Base-by-base conservation (phyloP, 2,329 filamentous ascomycete species). In the Pseudocercospora fijiensis region DNA sequence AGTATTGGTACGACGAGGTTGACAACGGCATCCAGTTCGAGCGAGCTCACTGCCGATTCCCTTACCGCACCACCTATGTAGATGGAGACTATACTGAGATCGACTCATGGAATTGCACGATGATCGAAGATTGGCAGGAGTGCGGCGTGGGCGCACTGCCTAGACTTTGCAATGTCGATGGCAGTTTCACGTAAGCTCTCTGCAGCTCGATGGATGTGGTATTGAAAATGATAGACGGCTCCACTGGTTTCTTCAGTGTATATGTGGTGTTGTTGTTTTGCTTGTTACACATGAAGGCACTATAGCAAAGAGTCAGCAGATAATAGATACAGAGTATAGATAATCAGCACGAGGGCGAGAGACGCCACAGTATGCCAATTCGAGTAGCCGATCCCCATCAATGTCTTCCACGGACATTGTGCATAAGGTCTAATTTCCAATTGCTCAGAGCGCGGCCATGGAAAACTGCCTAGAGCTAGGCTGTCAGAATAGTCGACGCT, bases 11-110 rank as follows among this genome's bases (percentile, higher is more conserved):
- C 66, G 78, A 82, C 69, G 73, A 71, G 2, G 75, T 75, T 1
- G 70, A 72, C 6, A 65, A 76, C 9, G 81, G 77, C 0, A 74
- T 85, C 0, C 66, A 78, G 52, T 79, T 79, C 55, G 79, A 79
- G 67, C 76, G 83, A 37, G 78, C 78, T 4, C 70, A 85, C 58
- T 85, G 84, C 68, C 66, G 71, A 20, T 75, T 72, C 67, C 73
- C 73, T 22, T 74, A 73, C 68, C 63, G 73, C 30, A 74, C 71
- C 13, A 73, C 72, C 3, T 80, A 76, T 71, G 70, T 74, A 20
- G 75, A 75, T 6, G 77, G 77, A 1, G 74, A 79, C 64, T 64
- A 72, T 8, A 70, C 76, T 41, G 60, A 72, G 9, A 73, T 77
- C 9, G 60, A 64, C 13, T 77, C 72, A 58, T 81, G 78, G 74